Conservation (phyloP, 2,329 filamentous ascomycete species). For the Cytospora paraplurivora region DNA sequence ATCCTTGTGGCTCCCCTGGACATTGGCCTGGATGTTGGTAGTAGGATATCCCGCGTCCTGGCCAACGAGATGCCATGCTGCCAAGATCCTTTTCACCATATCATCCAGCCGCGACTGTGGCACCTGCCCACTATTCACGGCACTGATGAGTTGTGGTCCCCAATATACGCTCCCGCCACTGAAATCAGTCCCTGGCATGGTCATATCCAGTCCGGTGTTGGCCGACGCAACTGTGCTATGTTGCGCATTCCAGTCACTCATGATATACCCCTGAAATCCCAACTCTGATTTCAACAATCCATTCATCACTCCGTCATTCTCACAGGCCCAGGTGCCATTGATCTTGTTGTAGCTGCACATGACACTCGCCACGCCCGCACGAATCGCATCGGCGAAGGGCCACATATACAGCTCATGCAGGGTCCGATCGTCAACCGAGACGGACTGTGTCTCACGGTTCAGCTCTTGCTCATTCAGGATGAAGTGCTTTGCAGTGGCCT, state of each 20-base stretch:
- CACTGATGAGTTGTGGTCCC: constrained; percentile 55
- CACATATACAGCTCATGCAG: constrained; percentile 69
- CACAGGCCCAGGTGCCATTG: constrained; percentile 69
- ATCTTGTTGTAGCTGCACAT: constrained; percentile 78
- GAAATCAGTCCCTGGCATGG: constrained; percentile 71
- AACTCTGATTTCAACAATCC: constrained; percentile 69
- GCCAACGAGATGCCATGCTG: constrained; percentile 60
- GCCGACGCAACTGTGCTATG: constrained; percentile 69
- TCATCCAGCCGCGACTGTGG: constrained; percentile 64
- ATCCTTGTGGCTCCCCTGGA: constrained; percentile 61
- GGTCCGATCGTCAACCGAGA: constrained; percentile 64
- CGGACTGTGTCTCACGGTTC: constrained; percentile 55
- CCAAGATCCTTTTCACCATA: constrained; percentile 66
- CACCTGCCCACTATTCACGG: constrained; percentile 60
- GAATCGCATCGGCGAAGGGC: constrained; percentile 70
- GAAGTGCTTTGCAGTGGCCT: constrained; percentile 61
- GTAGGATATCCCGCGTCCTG: constrained; percentile 55
- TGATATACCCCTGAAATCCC: constrained; percentile 67
- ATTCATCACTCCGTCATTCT: constrained; percentile 63
- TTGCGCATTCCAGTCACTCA: constrained; percentile 74
- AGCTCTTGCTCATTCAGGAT: constrained; percentile 71
- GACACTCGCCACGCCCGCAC: constrained; percentile 63
- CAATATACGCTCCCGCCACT: constrained; percentile 57
- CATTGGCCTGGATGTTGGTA: constrained; percentile 56
- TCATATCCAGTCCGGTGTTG: constrained; percentile 75